Conservation (phyloP, 2,329 filamentous ascomycete genomes). For the Monosporascus ibericus region DNA sequence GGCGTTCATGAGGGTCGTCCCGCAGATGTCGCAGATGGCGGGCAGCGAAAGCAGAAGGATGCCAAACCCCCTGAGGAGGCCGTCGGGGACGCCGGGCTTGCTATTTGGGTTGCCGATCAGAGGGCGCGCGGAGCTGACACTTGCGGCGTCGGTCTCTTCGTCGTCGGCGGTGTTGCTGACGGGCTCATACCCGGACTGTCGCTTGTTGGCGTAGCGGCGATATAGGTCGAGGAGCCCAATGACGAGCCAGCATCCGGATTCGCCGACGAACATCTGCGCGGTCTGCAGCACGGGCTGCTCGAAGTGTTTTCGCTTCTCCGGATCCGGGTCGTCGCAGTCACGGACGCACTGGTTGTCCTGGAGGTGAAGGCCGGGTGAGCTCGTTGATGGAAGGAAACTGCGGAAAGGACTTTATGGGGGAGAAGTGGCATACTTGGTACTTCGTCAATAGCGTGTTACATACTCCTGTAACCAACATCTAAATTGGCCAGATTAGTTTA, state of each 20-base stretch:
- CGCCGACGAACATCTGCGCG: slow-evolving; percentile 95
- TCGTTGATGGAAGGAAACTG: not conserved
- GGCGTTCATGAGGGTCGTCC: slow-evolving; percentile 95
- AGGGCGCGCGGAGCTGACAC: slow-evolving; percentile 35
- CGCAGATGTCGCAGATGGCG: slow-evolving; percentile 87
- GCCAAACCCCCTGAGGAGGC: slow-evolving; percentile 63
- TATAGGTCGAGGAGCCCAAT: slow-evolving; percentile 65
- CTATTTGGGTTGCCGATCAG: slow-evolving; percentile 35
- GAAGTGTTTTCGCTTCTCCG: slow-evolving; percentile 64
- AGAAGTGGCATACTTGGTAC: slow-evolving; percentile 63
- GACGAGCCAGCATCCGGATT: slow-evolving; percentile 94
- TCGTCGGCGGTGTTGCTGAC: slow-evolving; percentile 44
- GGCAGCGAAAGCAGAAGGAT: slow-evolving; percentile 75
- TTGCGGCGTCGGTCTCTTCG: slow-evolving; percentile 40
- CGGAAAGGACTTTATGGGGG: not conserved
- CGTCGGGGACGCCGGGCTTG: slow-evolving; percentile 38
- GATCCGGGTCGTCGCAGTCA: slow-evolving; percentile 70
- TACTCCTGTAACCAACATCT: slow-evolving; percentile 87
- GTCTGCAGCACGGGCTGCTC: slow-evolving; percentile 96
- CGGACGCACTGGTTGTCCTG: slow-evolving; percentile 95
- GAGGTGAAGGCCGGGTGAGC: slow-evolving; percentile 12
- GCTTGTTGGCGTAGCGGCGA: slow-evolving; percentile 45
- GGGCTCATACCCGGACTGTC: slow-evolving; percentile 56
- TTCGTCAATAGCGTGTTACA: slow-evolving; percentile 97
- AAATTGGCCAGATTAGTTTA: no score